Base-by-base conservation (phyloP, 352 stramenopile species). In the Phytophthora chlamydospora region DNA sequence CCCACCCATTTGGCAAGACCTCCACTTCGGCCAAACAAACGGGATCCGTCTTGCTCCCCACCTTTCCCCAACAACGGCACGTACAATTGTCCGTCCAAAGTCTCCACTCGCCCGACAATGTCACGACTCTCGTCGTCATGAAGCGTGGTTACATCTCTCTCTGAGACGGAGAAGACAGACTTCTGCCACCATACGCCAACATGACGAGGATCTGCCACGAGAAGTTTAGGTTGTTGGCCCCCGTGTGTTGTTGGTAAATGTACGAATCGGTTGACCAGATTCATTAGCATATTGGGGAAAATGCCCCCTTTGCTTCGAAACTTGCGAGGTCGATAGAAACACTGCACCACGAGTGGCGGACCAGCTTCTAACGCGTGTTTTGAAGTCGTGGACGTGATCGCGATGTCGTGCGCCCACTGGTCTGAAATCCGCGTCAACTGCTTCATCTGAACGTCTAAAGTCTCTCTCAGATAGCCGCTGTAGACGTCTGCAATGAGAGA, bases 161-260 rank as follows among this genome's bases (percentile, higher is more conserved):
- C 75, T 0, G 79, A 81, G 1, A 75, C 58, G 6, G 75, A 76
- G 34, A 82, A 64, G 6, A 90, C 62, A 0, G 75, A 65, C 32
- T 89, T 90, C 33, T 87, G 79, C 80, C 79, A 90, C 80, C 83
- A 92, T 2, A 92, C 48, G 1, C 83, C 83, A 3, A 89, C 54
- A 8, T 76, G 38, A 14, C 58, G 62, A 9, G 69, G 43, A 57
- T 92, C 80, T 4, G 81, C 78, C 6, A 92, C 80, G 6, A 92
- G 61, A 16, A 90, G 42, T 19, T 79, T 78, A 3, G 73, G 49
- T 16, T 70, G 60, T 29, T 88, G 80, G 2, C 72, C 77, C 6
- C 68, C 29, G 24, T 67, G 53, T 16, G 52, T 58, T 11, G 63
- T 51, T 10, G 78, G 82, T 10, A 89, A 40, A 32, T 76, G 43